Conservation (phyloP, 192 early-diverging fungal genomes). For the Backusella mclennaniae region DNA sequence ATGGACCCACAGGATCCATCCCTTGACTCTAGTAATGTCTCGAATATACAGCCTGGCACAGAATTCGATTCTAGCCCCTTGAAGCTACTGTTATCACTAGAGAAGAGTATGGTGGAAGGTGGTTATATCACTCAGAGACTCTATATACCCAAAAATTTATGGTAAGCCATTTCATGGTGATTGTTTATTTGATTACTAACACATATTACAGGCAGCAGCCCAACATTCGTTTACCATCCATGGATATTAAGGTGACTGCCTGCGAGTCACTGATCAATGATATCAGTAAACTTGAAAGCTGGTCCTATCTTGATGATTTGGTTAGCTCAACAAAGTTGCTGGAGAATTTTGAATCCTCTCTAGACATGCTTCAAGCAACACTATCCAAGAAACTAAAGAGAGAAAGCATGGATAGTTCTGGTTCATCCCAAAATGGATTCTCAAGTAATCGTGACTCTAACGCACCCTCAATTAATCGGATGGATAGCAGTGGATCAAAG, state of each 20-base stretch:
- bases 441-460: neutral
- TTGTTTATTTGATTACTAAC: neutral
- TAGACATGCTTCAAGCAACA: constrained; percentile 10
- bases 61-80: neutral
- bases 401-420: constrained; percentile 5
- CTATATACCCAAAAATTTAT: constrained; percentile 34
- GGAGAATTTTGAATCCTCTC: constrained; percentile 10
- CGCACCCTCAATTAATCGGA: neutral
- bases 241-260: constrained; percentile 24
- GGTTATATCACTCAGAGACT: constrained; percentile 20
- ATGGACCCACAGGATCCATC: neutral
- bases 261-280: constrained; percentile 19
- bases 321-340: constrained; percentile 1
- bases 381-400: constrained; percentile 22
- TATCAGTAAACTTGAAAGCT: constrained; percentile 12
- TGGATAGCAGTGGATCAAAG: neutral
- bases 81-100: constrained; percentile 13
- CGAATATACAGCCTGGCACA: constrained; percentile 1
- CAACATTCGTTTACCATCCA: constrained; percentile 22
- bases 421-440: neutral
- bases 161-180: neutral
- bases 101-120: constrained; percentile 24
- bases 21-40: neutral
- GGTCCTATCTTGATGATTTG: constrained; percentile 13
- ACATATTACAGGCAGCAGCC: constrained; percentile 15